Percentiles rank a stretch among this genome's conserved stretches.
Evolutionary conservation across 352 stramenopile genomes (phyloP).

Genomic region (Phytophthora lateralis): DNA sequence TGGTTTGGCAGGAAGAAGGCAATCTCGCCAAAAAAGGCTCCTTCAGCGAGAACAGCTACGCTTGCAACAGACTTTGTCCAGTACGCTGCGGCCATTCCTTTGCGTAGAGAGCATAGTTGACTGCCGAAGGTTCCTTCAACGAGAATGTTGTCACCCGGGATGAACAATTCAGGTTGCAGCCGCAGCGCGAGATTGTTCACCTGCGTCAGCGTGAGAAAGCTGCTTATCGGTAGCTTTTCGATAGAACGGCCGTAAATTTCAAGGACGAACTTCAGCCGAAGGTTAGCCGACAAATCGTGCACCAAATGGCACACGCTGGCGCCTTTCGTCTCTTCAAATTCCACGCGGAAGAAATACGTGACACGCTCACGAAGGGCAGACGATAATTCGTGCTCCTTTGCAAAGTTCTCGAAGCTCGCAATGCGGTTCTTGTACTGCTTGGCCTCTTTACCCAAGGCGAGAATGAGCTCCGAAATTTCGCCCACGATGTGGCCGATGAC

Average conservation of each 20-base stretch:
- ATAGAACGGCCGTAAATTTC: conserved; percentile 61
- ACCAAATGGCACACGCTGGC: conserved; percentile 62
- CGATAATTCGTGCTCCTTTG: conserved; percentile 55
- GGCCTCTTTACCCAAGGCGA: conserved; percentile 64
- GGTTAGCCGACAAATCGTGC: conserved; percentile 58
- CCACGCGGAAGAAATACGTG: conserved; percentile 59
- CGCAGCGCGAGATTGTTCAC: conserved; percentile 54
- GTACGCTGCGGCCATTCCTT: conserved; percentile 53
- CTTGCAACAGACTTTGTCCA: conserved; percentile 19
- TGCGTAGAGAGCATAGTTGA: conserved; percentile 57
- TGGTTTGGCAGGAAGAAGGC: conserved; percentile 57
- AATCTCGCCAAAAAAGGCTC: conserved; percentile 55
- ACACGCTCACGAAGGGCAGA: conserved; percentile 53
- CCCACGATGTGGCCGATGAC: conserved; percentile 76
- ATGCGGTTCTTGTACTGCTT: conserved; percentile 68
- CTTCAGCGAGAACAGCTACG: conserved; percentile 14
- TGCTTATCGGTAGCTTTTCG: conserved; percentile 45
- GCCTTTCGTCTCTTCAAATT: conserved; percentile 57
- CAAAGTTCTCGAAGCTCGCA: conserved; percentile 67
- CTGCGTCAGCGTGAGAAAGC: conserved; percentile 47
- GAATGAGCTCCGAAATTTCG: conserved; percentile 70
- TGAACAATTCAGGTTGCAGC: conserved; percentile 56
- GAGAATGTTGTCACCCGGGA: conserved; percentile 15
- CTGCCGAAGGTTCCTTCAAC: conserved; percentile 42
- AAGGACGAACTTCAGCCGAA: conserved; percentile 62